These are phyloP conservation scores for Ogataea dorogensis DNA, from an alignment of 805 yeast genomes.

Conservation along the genomic window DNA sequence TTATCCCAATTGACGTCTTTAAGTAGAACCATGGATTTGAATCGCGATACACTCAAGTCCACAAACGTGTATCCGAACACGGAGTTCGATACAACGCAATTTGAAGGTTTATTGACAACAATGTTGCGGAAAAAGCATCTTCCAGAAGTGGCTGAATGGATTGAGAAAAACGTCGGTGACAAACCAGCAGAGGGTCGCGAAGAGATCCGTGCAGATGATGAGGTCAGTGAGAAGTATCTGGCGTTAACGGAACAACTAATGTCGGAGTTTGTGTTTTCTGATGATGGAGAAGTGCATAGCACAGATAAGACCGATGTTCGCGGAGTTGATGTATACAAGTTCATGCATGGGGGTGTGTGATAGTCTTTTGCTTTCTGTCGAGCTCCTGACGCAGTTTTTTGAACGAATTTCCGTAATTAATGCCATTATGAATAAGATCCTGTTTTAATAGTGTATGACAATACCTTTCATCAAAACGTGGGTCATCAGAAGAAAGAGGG, in stretches of 20 bases:
- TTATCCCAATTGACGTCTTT: constrained; percentile 79
- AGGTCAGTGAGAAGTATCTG: constrained; percentile 68
- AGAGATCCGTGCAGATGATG: constrained; percentile 47
- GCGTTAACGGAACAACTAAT: constrained; percentile 50
- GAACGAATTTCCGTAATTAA: constrained; percentile 43
- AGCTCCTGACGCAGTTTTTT: constrained; percentile 35
- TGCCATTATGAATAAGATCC: constrained; percentile 41
- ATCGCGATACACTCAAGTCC: constrained; percentile 54
- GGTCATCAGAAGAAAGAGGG: constrained; percentile 43
- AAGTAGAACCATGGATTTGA: constrained; percentile 63
- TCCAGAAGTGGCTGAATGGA: constrained; percentile 92
- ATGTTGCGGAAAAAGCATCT: constrained; percentile 80
- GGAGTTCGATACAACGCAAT: constrained; percentile 79
- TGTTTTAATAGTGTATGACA: constrained; percentile 25
- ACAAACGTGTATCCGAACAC: constrained; percentile 85
- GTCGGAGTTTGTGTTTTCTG: constrained; percentile 55
- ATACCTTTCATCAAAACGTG: constrained; percentile 38
- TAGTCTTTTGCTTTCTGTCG: constrained; percentile 5
- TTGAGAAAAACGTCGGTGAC: constrained; percentile 32
- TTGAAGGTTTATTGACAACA: constrained; percentile 80
- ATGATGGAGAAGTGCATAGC: constrained; percentile 53
- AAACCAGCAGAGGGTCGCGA: constrained; percentile 30
- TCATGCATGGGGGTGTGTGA: constrained; percentile 29
- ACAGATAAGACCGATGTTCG: constrained; percentile 17
- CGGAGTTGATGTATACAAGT: constrained; percentile 41